A percentile compares a stretch with the other conserved stretches of the same genome.
phyloP scores from a whole-genome alignment of 805 yeast species.

The Hanseniaspora lachancei region DNA sequence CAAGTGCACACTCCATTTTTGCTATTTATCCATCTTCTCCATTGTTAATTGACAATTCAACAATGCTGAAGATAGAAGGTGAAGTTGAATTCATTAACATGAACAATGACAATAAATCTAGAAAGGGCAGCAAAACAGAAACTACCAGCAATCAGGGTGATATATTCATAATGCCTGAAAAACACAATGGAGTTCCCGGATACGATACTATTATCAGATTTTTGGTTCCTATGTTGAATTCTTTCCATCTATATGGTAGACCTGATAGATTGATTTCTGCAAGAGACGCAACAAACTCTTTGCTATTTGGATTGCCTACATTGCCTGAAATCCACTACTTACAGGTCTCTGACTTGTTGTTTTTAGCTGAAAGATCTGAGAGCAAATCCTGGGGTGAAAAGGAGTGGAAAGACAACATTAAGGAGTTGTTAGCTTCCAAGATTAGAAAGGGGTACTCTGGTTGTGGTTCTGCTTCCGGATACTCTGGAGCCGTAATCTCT shows the following conservation, averaged over 20 bases:
- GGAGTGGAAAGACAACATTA: constrained; percentile 50
- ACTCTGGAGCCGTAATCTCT: constrained; percentile 45
- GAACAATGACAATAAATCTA: neutral
- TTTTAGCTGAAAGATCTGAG: constrained; percentile 29
- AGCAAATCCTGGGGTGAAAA: constrained; percentile 40
- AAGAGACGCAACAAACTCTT: constrained; percentile 40
- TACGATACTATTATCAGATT: constrained; percentile 62
- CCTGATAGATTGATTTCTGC: constrained; percentile 50
- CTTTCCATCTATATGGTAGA: constrained; percentile 61
- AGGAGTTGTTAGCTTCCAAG: constrained; percentile 42
- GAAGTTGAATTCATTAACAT: constrained; percentile 39
- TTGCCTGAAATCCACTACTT: constrained; percentile 56
- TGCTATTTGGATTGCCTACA: constrained; percentile 61
- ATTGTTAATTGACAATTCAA: constrained; percentile 67
- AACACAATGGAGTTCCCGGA: constrained; percentile 59
- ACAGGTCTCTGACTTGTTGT: constrained; percentile 43
- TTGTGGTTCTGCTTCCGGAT: constrained; percentile 57
- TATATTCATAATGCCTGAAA: constrained; percentile 51
- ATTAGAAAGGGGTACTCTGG: constrained; percentile 55
- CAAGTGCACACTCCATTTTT: constrained; percentile 55
- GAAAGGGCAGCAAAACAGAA: neutral
- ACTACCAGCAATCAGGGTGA: constrained; percentile 14
- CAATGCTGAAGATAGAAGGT: constrained; percentile 84
- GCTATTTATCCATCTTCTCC: constrained; percentile 90
- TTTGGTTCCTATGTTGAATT: constrained; percentile 55